Evolutionary conservation across 345 rosid species (phyloP).

Genomic region (Corchorus capsularis): DNA sequence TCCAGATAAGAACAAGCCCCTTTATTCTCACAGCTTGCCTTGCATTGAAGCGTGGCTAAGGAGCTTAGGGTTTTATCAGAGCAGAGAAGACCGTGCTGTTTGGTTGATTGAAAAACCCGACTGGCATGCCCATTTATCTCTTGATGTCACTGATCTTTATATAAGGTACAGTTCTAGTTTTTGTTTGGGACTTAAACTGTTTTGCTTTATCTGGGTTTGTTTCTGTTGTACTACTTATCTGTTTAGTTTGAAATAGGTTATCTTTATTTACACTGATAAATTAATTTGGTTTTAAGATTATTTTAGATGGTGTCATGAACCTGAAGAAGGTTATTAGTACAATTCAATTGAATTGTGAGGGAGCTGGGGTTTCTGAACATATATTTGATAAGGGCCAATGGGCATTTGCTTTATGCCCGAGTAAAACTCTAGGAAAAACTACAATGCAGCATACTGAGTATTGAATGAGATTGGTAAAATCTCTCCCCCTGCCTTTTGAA

Average conservation of each 20-base stretch:
- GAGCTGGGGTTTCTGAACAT: not conserved
- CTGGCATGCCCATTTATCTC: conserved; percentile 89
- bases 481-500: not conserved
- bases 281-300: not conserved
- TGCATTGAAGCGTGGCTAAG: conserved; percentile 90
- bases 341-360: not conserved
- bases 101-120: conserved; percentile 80
- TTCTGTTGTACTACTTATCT: not conserved
- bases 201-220: conserved; percentile 1
- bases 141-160: conserved; percentile 82
- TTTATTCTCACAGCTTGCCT: conserved; percentile 91
- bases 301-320: not conserved
- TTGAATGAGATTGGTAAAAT: not conserved
- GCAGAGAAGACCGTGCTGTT: conserved; percentile 72
- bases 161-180: conserved; percentile 51
- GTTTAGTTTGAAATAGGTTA: not conserved
- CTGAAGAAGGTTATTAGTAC: not conserved
- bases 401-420: not conserved
- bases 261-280: conserved; percentile 4
- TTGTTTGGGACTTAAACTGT: not conserved
- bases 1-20: conserved; percentile 78
- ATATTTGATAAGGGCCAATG: not conserved
- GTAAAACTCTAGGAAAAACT: not conserved
- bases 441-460: not conserved
- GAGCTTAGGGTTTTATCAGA: conserved; percentile 70